Conservation (phyloP, 164 flowering plant genomes). For the Chimonanthus salicifolius region DNA sequence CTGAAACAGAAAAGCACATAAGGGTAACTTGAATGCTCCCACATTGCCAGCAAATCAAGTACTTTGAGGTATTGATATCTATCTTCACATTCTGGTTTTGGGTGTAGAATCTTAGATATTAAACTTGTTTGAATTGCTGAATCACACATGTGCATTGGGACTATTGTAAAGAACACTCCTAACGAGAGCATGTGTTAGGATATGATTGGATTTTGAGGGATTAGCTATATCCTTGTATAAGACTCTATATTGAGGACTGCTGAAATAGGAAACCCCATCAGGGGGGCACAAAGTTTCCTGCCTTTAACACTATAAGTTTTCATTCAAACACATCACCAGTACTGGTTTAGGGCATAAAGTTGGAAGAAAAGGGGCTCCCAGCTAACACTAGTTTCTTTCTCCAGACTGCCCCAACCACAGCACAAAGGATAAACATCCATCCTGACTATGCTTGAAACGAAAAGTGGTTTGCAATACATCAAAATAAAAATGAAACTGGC, state of each 20-base stretch:
- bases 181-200: no score
- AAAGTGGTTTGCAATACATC: not conserved
- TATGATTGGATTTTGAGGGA: no score
- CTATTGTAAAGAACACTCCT: no score
- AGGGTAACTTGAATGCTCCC: not conserved
- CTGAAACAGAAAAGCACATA: not conserved
- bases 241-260: no score
- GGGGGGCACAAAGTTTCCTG: not conserved
- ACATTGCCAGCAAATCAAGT: not conserved
- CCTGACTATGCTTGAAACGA: not conserved
- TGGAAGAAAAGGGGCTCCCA: not conserved
- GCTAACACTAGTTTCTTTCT: not conserved
- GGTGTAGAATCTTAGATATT: not conserved
- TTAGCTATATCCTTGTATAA: no score
- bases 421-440: not conserved
- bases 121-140: no score
- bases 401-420: not conserved
- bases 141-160: no score
- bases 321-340: not conserved
- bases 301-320: not conserved
- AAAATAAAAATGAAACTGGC: not conserved
- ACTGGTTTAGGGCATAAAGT: not conserved
- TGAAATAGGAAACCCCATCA: no score
- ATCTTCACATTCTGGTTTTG: not conserved
- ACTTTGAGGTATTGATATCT: not conserved